Evolutionary conservation across 768 basidiomycete species (phyloP).

Genomic region (Hygrocybe coccinea): DNA sequence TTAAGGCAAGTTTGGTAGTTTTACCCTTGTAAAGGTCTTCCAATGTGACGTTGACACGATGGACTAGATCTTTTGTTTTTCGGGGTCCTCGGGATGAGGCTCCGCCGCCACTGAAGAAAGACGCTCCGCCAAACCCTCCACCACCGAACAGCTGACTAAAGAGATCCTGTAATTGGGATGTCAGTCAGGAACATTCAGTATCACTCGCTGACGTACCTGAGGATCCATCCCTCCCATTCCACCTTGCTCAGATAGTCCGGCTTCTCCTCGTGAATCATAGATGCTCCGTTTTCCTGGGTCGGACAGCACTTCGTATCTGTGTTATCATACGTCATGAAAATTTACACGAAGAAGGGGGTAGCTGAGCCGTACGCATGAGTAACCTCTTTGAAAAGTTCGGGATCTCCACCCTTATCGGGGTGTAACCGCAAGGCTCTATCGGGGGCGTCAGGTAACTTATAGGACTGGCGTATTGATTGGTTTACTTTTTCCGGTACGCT

Average conservation of each 20-base stretch:
- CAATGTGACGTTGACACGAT: slow-evolving; percentile 92
- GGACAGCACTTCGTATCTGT: slow-evolving; percentile 87
- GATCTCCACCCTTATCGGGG: slow-evolving; percentile 94
- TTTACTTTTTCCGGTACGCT: slow-evolving; percentile 89
- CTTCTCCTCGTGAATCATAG: slow-evolving; percentile 91
- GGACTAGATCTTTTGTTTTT: slow-evolving; percentile 97
- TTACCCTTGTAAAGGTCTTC: slow-evolving; percentile 99
- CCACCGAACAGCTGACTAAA: slow-evolving; percentile 94
- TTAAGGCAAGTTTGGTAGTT: slow-evolving; percentile 94
- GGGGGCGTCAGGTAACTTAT: slow-evolving; percentile 7
- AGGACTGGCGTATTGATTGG: not conserved
- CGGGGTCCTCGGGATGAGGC: slow-evolving; percentile 58
- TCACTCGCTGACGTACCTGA: slow-evolving; percentile 48
- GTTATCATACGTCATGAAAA: slow-evolving; percentile 4
- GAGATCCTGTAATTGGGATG: slow-evolving; percentile 57
- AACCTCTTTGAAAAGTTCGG: slow-evolving; percentile 95
- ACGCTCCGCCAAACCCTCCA: slow-evolving; percentile 61
- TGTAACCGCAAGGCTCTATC: slow-evolving; percentile 78
- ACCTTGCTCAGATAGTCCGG: slow-evolving; percentile 79
- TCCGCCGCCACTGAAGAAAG: slow-evolving; percentile 70
- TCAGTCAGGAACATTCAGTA: not conserved
- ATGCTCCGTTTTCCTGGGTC: slow-evolving; percentile 75
- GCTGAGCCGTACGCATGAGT: slow-evolving; percentile 77
- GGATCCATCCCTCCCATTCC: slow-evolving; percentile 97
- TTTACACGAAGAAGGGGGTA: slow-evolving; percentile 8